Evolutionary conservation across 495 filamentous ascomycete genomes (phyloP), one percentile per base, ranked within the genome.

Genomic region (Acidomyces sp.): DNA sequence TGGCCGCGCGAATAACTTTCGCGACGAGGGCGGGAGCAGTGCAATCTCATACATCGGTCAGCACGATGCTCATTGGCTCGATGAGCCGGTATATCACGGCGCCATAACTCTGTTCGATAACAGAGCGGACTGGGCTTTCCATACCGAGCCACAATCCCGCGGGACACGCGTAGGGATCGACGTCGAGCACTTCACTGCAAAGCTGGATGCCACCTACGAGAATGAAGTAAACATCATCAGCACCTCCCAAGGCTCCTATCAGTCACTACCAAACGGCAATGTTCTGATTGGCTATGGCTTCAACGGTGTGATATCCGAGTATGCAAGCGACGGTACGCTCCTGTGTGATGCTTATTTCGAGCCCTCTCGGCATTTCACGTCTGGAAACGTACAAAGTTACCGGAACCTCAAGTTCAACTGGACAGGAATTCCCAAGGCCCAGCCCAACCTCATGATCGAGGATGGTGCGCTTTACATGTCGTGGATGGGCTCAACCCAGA

Each of bases 71-170:
- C 56, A 47, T 28, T 39, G 43, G 16, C 17, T 29, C 1, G 4
- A 11, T 15, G 20, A 16, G 5, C 28, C 4, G 45, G 45, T 3
- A 26, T 19, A 22, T 33, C 22, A 4, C 33, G 18, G 3, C 44
- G 47, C 47, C 39, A 40, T 59, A 9, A 52, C 27, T 26, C 12
- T 56, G 4, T 58, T 58, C 42, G 52, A 59, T 41, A 59, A 56
- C 40, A 49, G 44, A 3, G 48, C 41, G 18, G 49, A 51, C 10
- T 25, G 7, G 13, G 2, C 27, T 18, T 28, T n/a, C 16, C 7
- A 6, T 13, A 4, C 16, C 6, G 6, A 39, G 5, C 4, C 16
- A 29, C 5, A 13, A 13, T 37, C 45, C 5, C 43, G 46, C 36
- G 51, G 45, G 3, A 27, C 51, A 37, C 30, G 34, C 2, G 13